phyloP scores from a whole-genome alignment of 2,329 filamentous ascomycete genomes.

The Colletotrichum sublineola region DNA sequence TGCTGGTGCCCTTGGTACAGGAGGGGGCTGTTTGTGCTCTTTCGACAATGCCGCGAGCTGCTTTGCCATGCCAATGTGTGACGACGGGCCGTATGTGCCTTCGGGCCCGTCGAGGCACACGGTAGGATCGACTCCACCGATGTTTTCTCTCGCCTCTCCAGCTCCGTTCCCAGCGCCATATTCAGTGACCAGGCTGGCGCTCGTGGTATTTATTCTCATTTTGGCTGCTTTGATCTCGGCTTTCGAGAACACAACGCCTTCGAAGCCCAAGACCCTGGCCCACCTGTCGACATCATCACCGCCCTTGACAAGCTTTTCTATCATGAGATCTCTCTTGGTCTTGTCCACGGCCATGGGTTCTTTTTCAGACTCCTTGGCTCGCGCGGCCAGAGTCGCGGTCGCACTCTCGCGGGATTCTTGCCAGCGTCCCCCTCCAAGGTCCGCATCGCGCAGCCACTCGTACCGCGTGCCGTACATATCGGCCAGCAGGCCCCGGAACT shows the following conservation, averaged over 20 bases:
- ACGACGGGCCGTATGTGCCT: slow-evolving; percentile 25
- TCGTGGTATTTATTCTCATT: neutral
- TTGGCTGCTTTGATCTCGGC: slow-evolving; percentile 14
- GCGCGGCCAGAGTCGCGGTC: neutral
- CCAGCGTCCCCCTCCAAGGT: slow-evolving; percentile 36
- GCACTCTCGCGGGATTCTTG: slow-evolving; percentile 15
- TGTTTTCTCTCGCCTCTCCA: slow-evolving; percentile 2
- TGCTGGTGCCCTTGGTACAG: slow-evolving; percentile 30
- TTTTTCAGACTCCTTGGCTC: slow-evolving; percentile 7
- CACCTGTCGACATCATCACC: slow-evolving; percentile 10
- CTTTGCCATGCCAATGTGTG: neutral
- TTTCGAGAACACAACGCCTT: slow-evolving; percentile 5
- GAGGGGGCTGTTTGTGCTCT: neutral
- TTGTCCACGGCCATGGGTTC: neutral
- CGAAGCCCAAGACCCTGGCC: slow-evolving; percentile 24
- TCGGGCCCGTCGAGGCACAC: slow-evolving; percentile 20
- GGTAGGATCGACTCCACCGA: slow-evolving; percentile 14
- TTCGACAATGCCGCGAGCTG: neutral
- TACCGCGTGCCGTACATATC: slow-evolving; percentile 33
- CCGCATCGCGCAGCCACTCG: slow-evolving; percentile 34
- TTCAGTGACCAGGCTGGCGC: neutral
- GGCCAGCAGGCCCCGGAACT: slow-evolving; percentile 25
- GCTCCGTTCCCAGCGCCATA: neutral
- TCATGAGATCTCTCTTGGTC: slow-evolving; percentile 20
- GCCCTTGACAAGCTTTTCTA: slow-evolving; percentile 24